Conservation (phyloP, 352 stramenopile species). For the Globisporangium camurandrum region DNA sequence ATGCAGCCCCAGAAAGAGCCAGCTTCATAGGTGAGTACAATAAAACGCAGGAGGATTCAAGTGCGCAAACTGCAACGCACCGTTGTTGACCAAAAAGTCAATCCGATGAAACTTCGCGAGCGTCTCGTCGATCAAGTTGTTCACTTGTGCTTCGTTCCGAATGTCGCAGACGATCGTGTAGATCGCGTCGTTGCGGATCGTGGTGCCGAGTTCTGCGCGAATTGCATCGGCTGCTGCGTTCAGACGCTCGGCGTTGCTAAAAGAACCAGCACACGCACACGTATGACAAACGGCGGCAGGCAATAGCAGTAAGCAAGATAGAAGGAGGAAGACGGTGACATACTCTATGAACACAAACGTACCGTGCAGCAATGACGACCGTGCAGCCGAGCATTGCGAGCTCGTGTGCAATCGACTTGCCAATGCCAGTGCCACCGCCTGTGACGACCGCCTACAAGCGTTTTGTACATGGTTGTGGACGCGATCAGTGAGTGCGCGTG, state of each 20-base stretch:
- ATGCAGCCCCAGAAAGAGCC: background rate
- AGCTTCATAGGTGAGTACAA: no score
- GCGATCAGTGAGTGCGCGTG: no score
- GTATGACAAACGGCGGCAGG: background rate
- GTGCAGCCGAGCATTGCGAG: slow-evolving; percentile 65
- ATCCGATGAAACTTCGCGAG: slow-evolving; percentile 79
- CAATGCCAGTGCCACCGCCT: slow-evolving; percentile 81
- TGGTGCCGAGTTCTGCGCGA: slow-evolving; percentile 33
- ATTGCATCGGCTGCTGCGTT: slow-evolving; percentile 48
- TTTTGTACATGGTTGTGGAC: no score
- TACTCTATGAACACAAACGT: background rate
- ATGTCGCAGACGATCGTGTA: slow-evolving; percentile 69
- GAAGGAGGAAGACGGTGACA: background rate
- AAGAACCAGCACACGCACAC: background rate
- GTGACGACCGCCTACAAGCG: slow-evolving; percentile 65
- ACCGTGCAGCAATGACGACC: slow-evolving; percentile 80
- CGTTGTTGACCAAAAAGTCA: slow-evolving; percentile 93
- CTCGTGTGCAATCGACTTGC: slow-evolving; percentile 74
- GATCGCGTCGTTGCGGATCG: slow-evolving; percentile 27
- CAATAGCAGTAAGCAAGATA: background rate
- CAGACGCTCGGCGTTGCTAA: slow-evolving; percentile 62
- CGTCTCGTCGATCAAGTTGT: slow-evolving; percentile 56
- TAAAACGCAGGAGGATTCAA: background rate
- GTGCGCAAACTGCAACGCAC: slow-evolving; percentile 9
- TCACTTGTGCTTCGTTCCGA: slow-evolving; percentile 59